Conservation (phyloP, 371 early-diverging fungal species). For the Mortierella sp. region DNA sequence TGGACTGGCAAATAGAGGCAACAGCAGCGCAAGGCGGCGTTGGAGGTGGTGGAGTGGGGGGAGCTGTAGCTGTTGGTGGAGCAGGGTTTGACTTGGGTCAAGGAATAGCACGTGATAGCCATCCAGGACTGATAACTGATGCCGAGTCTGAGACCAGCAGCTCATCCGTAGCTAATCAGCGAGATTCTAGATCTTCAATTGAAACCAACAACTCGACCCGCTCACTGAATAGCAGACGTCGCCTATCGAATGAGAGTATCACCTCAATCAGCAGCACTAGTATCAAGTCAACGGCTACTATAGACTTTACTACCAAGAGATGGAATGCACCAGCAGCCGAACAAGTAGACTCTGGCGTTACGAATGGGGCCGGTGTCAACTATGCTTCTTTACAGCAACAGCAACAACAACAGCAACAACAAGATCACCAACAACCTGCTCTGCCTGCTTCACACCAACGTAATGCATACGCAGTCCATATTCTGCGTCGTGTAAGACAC, state of each 20-base stretch:
- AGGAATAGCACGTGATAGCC: conserved; percentile 3
- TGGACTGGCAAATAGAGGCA: conserved; percentile 67
- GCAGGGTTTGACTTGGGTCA: conserved; percentile 16
- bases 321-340: conserved; percentile 22
- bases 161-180: neutral
- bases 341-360: conserved; percentile 6
- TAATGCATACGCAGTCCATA: conserved; percentile 70
- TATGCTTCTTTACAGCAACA: conserved; percentile 5
- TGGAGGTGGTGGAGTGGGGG: conserved; percentile 4
- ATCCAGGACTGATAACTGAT: conserved; percentile 5
- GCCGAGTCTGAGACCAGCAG: conserved; percentile 24
- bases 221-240: conserved; percentile 9
- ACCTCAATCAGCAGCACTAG: conserved; percentile 31
- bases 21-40: conserved; percentile 29
- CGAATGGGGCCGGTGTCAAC: conserved; percentile 6
- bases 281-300: conserved; percentile 26
- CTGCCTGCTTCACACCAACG: conserved; percentile 50
- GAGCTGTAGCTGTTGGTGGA: conserved; percentile 3
- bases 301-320: conserved; percentile 14
- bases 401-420: conserved; percentile 24
- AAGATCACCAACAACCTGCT: conserved; percentile 30
- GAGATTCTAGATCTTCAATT: conserved; percentile 14
- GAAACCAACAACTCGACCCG: conserved; percentile 17
- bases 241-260: conserved; percentile 35
- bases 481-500: conserved; percentile 71